Percentiles rank a stretch among this genome's conserved stretches.
These are phyloP conservation scores for Cryptococcus depauperatus DNA, from an alignment of 1,284 basidiomycete species.

Conservation along the genomic window DNA sequence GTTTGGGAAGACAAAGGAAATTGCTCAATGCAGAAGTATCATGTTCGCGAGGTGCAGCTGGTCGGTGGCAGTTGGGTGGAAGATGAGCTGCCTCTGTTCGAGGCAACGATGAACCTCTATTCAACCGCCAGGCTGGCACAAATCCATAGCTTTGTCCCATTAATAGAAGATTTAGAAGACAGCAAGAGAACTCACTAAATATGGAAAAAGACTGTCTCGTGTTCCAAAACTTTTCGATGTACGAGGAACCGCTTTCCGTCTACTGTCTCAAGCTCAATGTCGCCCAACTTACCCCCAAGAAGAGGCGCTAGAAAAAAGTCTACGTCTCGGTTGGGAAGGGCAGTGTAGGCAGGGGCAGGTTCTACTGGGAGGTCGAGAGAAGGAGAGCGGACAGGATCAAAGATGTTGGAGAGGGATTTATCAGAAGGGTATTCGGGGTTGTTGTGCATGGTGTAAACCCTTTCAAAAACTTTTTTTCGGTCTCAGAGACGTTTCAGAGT, in stretches of 20 bases:
- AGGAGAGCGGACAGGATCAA: constrained; percentile 10
- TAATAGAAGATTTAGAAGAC: neutral
- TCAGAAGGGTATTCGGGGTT: constrained; percentile 12
- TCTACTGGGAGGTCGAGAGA: constrained; percentile 16
- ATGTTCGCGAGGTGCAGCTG: neutral
- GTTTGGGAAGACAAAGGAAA: constrained; percentile 24
- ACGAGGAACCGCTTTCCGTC: constrained; percentile 35
- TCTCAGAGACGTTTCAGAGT: no score
- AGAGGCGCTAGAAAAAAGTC: constrained; percentile 28
- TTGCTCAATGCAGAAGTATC: constrained; percentile 8
- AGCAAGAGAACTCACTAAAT: constrained; percentile 31
- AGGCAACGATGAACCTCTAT: constrained; percentile 3
- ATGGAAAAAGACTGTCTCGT: constrained; percentile 38
- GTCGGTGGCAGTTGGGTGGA: constrained; percentile 1
- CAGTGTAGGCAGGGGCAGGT: constrained; percentile 33
- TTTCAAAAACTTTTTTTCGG: no score
- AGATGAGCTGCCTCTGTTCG: neutral
- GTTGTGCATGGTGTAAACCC: constrained; percentile 4
- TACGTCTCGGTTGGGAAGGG: constrained; percentile 25
- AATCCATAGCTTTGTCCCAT: constrained; percentile 29
- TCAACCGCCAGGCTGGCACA: constrained; percentile 31
- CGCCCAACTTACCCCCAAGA: constrained; percentile 23
- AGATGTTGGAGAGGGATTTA: constrained; percentile 19
- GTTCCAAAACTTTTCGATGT: constrained; percentile 29
- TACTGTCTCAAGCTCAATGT: constrained; percentile 31